Conservation (phyloP, 1,139 yeast species). For the Lodderomyces oxycetoniae region DNA sequence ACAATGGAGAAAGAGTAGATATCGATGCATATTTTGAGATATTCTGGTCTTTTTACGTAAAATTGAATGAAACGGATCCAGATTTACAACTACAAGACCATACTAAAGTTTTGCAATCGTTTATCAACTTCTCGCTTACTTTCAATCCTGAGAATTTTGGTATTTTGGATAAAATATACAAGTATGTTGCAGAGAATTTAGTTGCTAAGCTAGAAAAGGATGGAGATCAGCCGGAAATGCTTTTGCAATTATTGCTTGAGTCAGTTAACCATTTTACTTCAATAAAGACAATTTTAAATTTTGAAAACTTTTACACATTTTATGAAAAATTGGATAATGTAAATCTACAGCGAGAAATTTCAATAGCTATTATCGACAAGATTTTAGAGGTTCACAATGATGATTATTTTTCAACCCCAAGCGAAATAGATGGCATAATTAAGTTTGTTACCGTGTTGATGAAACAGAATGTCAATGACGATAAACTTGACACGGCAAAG, state of each 20-base stretch:
- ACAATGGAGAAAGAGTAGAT: constrained; percentile 4
- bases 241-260: constrained; percentile 52
- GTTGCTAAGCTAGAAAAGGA: constrained; percentile 11
- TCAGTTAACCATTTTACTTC: constrained; percentile 48
- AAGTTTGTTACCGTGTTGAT: constrained; percentile 38
- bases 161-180: constrained; percentile 59
- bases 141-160: constrained; percentile 62
- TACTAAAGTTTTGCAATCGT: constrained; percentile 58
- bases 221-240: constrained; percentile 28
- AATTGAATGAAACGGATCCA: constrained; percentile 52
- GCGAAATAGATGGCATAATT: constrained; percentile 43
- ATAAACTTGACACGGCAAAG: constrained; percentile 29
- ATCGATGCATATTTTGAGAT: constrained; percentile 42
- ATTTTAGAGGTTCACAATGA: constrained; percentile 19
- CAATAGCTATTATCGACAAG: constrained; percentile 41
- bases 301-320: constrained; percentile 41
- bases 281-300: constrained; percentile 24
- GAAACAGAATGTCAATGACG: constrained; percentile 25
- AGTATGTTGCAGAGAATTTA: constrained; percentile 52
- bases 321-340: constrained; percentile 28
- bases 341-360: constrained; percentile 34
- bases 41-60: constrained; percentile 63
- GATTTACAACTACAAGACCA: constrained; percentile 64
- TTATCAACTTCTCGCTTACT: constrained; percentile 58
- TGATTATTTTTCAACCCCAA: constrained; percentile 20